A percentile compares a stretch with the other conserved stretches of the same genome.
Evolutionary conservation across 495 filamentous ascomycete species (phyloP).

Genomic region (Haplographium delicatum): DNA sequence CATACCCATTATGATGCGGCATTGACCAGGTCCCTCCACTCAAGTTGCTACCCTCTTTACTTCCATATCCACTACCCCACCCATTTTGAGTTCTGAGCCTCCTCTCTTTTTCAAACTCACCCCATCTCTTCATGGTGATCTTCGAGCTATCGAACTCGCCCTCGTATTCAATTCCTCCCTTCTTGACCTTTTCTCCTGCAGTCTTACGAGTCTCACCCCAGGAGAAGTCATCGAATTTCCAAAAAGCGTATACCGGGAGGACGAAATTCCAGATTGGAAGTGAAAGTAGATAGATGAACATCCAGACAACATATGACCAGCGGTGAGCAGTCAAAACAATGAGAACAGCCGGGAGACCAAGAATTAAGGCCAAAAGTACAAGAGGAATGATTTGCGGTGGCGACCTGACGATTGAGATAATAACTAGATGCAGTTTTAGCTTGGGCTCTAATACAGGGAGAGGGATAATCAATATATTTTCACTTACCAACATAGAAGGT

Average conservation of each 20-base stretch:
- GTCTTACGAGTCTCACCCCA: conserved; percentile 99
- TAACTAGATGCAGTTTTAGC: conserved; percentile 47
- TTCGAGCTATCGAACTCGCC: conserved; percentile 96
- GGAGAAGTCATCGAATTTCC: conserved; percentile 99
- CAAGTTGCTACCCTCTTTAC: conserved; percentile 14
- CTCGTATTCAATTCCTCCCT: conserved; percentile 75
- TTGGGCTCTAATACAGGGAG: neutral
- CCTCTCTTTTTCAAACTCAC: conserved; percentile 78
- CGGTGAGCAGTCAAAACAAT: conserved; percentile 96
- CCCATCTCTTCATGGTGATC: conserved; percentile 98
- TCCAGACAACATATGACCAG: conserved; percentile 91
- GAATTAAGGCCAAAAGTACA: conserved; percentile 82
- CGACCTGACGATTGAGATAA: conserved; percentile 75
- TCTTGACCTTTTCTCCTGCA: conserved; percentile 78
- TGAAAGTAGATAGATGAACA: conserved; percentile 90
- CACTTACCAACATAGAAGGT: conserved; percentile 89
- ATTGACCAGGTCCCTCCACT: neutral
- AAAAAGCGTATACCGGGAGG: conserved; percentile 90
- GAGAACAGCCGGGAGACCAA: conserved; percentile 87
- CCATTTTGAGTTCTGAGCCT: conserved; percentile 15
- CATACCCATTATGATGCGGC: conserved; percentile 16
- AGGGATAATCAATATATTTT: no score
- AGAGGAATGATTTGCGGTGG: conserved; percentile 92
- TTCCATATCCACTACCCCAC: conserved; percentile 15
- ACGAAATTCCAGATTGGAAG: conserved; percentile 98